Evolutionary conservation across 2,329 filamentous ascomycete genomes (phyloP).

Genomic region (Talaromyces sp.): DNA sequence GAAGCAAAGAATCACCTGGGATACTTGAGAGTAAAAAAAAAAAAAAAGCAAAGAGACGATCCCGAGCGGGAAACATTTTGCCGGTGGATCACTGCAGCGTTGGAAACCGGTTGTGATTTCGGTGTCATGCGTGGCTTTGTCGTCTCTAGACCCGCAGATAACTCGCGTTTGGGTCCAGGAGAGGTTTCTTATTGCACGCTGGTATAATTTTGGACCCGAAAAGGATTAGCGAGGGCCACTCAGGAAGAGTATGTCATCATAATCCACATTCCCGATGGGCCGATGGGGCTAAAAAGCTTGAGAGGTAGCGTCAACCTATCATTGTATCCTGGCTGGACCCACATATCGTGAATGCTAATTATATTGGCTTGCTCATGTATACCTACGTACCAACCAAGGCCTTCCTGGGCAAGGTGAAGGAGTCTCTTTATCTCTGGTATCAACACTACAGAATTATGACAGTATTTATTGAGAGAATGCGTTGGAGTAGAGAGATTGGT

Average conservation of each 20-base stretch:
- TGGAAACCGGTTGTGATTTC: background rate
- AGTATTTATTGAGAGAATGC: too few species aligned
- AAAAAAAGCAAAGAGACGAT: slow-evolving; percentile 4
- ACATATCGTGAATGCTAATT: background rate
- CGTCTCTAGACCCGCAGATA: background rate
- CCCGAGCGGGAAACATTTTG: slow-evolving; percentile 1
- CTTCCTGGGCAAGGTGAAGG: slow-evolving; percentile 4
- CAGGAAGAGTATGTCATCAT: background rate
- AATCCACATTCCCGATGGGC: background rate
- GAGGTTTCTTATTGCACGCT: background rate
- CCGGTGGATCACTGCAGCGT: background rate
- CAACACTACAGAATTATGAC: too few species aligned
- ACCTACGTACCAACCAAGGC: background rate
- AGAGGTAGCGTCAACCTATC: slow-evolving; percentile 2
- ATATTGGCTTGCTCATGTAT: slow-evolving; percentile 10
- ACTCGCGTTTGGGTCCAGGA: background rate
- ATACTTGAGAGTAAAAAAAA: background rate
- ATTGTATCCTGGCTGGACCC: background rate
- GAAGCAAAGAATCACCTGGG: too few species aligned
- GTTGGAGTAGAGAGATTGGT: background rate
- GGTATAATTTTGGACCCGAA: background rate
- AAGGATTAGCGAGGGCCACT: background rate
- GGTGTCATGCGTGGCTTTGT: background rate
- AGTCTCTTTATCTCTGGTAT: background rate
- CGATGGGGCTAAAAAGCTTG: slow-evolving; percentile 10